Base-by-base conservation (phyloP, 352 stramenopile species). In the Phytophthora podocarpi region DNA sequence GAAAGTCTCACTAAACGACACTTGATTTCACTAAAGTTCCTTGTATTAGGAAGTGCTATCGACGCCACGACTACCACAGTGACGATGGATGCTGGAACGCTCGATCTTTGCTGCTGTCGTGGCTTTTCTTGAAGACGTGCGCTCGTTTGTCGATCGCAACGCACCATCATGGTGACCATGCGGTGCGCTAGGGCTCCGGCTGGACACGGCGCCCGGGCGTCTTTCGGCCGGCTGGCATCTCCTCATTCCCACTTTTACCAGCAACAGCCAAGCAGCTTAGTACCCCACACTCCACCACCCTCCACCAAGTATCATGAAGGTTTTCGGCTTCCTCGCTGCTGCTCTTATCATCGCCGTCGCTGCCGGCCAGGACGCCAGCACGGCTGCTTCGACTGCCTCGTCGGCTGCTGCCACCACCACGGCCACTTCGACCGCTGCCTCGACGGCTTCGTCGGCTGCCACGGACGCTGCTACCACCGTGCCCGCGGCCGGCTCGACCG, bases 311-410 rank as follows among this genome's bases (percentile, higher is more conserved):
- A 74, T 63, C 59, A 74, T 79, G 71, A 76, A 79, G 63, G 45
- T 72, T 40, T 79, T 79, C 67, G 48, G 64, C 23, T 66, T 76
- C 67, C 55, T 76, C 50, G 63, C 70, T 69, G 63, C 67, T 74
- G 71, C 66, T 72, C 45, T 79, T 41, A 41, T 72, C 63, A 62
- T 79, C 49, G 71, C 64, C 36, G 48, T 69, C 55, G 58, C 55
- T 51, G 51, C 53, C 39, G 71, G 23, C 32, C 63, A 76, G 46
- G 64, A 67, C 35, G 47, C 59, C 2, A 12, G 40, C 36, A 56
- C 65, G 5, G 36, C 59, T 12, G 20, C 59, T 15, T 57, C 64
- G 9, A 47, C 64, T 1, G 59, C 59, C 10, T 4, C 63, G 31
- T 36, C 64, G 12, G 27, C 54, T 55, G 40, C 41, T 40, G 20